A percentile compares a stretch with the other conserved stretches of the same genome.
Evolutionary conservation across 768 basidiomycete genomes (phyloP).

Genomic region (Tricholoma flavovirens): DNA sequence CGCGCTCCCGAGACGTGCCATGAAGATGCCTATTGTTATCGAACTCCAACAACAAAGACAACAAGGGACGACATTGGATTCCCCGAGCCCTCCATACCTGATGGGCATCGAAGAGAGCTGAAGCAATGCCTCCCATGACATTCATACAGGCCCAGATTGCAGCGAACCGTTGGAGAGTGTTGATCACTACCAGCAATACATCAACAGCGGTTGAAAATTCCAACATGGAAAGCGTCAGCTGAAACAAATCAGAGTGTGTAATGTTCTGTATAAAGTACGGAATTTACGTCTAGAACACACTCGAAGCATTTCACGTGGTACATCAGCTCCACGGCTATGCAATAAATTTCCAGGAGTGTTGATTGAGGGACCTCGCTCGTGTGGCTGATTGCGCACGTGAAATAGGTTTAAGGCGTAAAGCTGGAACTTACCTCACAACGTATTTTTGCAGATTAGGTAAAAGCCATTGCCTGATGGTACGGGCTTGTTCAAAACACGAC

Average conservation of each 20-base stretch:
- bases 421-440: constrained; percentile 38
- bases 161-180: constrained; percentile 64
- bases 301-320: constrained; percentile 58
- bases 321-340: constrained; percentile 54
- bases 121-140: constrained; percentile 46
- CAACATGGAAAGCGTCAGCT: constrained; percentile 53
- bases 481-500: constrained; percentile 70
- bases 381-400: background rate
- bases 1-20: constrained; percentile 48
- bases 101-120: constrained; percentile 57
- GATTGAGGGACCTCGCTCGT: constrained; percentile 13
- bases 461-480: constrained; percentile 67
- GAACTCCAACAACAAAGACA: constrained; percentile 60
- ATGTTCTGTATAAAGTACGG: background rate
- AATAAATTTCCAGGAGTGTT: constrained; percentile 48
- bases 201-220: constrained; percentile 46
- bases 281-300: constrained; percentile 60
- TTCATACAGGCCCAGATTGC: constrained; percentile 80
- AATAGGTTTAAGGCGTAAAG: background rate
- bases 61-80: constrained; percentile 55
- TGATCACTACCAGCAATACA: constrained; percentile 56
- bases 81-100: constrained; percentile 60
- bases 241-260: background rate
- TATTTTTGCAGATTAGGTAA: constrained; percentile 60
- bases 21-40: constrained; percentile 57